Conservation (phyloP, 106 monocot species). For the Dendrobium officinale region DNA sequence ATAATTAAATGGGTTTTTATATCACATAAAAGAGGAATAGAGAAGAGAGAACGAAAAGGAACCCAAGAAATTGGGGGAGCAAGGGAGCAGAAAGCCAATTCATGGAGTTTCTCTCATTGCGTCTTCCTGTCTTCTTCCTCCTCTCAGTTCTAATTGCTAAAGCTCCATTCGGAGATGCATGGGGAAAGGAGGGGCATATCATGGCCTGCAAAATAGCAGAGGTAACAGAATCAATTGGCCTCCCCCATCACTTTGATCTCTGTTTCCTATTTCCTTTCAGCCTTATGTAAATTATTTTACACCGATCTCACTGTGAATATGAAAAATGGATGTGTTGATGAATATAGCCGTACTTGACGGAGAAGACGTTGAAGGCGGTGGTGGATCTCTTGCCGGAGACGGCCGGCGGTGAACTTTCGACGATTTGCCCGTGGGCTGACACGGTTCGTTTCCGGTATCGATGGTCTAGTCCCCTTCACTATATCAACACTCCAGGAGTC, state of each 20-base stretch:
- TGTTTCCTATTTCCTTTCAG: neutral
- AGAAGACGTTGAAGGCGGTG: constrained; percentile 40
- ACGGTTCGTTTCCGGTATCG: constrained; percentile 48
- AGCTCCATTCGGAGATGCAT: constrained; percentile 26
- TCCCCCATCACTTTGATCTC: neutral
- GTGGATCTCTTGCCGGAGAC: constrained; percentile 49
- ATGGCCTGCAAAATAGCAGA: constrained; percentile 82
- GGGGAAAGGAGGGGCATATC: constrained; percentile 74
- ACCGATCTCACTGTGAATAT: neutral
- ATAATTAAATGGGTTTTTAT: neutral
- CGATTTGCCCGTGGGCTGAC: constrained; percentile 82
- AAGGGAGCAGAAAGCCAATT: neutral
- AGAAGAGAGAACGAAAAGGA: neutral
- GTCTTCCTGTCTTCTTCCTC: constrained; percentile 5
- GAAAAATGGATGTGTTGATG: neutral
- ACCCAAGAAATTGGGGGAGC: neutral
- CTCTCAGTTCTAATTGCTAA: constrained; percentile 3
- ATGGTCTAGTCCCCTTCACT: constrained; percentile 83
- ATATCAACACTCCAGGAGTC: constrained; percentile 69
- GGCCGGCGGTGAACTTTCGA: constrained; percentile 60
- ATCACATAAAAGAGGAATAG: neutral
- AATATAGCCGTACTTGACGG: constrained; percentile 45
- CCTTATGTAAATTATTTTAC: neutral
- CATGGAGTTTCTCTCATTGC: neutral
- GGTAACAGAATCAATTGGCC: constrained; percentile 11